Evolutionary conservation across 148 eudicot species (phyloP), one percentile per base, ranked within the genome.

Genomic region (Diospyros lotus): DNA sequence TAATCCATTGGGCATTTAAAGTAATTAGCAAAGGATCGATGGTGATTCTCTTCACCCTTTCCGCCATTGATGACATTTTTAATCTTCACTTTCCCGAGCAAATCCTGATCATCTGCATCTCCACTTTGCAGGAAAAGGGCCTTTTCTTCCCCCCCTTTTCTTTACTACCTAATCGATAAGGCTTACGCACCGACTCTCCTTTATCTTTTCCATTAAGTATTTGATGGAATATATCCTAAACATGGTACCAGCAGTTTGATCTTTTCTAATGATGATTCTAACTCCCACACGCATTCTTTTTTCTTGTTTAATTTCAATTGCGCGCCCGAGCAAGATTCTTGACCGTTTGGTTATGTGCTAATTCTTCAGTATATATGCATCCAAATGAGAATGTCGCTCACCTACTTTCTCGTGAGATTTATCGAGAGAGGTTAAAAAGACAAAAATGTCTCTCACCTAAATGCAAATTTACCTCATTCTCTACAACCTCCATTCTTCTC

Each of bases 51-150:
- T 28, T 60, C 40, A 28, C 64, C 60, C 60, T 60, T 60, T 60
- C 64, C 41, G 64, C 41, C 64, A 60, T 60, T 60, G 64, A 60
- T 60, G 64, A 60, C 64, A 60, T 60, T 60, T 38, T 60, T 60
- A 60, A 60, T 5, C 64, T 9, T 18, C 9, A 2, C n/a, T 9
- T 60, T 60, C 28, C 28, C 6, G 28, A 60, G 39, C 41, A 17
- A 28, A 60, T 2, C 2, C 41, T 38, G 10, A 6, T 39, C 64
- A 8, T 60, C 0, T 60, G 41, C 41, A 58, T 58, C 40, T 18
- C 64, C 9, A 60, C 40, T 60, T 60, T 28, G 1, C 28, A 18
- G 2, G 3, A 28, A 60, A 60, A 41, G 2, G 6, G 6, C 39
- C 2, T 3, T 18, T 60, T 28, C 6, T 38, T 13, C 11, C 3